Evolutionary conservation across 2,329 filamentous ascomycete species (phyloP).

Genomic region (Xylaria sp.): DNA sequence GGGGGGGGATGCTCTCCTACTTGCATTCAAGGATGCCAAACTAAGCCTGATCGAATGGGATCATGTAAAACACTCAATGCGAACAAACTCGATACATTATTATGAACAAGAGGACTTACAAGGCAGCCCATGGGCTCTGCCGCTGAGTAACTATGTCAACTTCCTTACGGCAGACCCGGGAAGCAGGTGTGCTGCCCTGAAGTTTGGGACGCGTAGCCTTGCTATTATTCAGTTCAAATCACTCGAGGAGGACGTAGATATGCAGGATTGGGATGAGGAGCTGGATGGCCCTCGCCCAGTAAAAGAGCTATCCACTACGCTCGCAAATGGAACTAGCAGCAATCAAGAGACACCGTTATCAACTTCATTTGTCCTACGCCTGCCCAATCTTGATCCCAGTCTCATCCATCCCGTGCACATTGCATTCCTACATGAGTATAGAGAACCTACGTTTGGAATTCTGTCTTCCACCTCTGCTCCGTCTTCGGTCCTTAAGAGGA

Average conservation of each 20-base stretch:
- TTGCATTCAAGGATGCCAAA: slow-evolving; percentile 91
- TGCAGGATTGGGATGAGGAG: slow-evolving; percentile 90
- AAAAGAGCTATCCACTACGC: slow-evolving; percentile 57
- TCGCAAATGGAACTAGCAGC: slow-evolving; percentile 58
- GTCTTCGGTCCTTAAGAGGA: slow-evolving; percentile 82
- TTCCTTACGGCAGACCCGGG: slow-evolving; percentile 89
- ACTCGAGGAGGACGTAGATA: slow-evolving; percentile 85
- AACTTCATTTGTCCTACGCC: slow-evolving; percentile 90
- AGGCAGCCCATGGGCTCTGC: slow-evolving; percentile 82
- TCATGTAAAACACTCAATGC: slow-evolving; percentile 78
- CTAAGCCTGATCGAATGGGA: slow-evolving; percentile 96
- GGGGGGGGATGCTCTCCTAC: slow-evolving; percentile 83
- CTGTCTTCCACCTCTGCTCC: slow-evolving; percentile 80
- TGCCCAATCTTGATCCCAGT: slow-evolving; percentile 87
- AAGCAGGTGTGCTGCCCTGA: slow-evolving; percentile 92
- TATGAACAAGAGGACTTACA: slow-evolving; percentile 94
- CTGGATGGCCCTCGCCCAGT: slow-evolving; percentile 74
- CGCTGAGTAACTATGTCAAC: slow-evolving; percentile 80
- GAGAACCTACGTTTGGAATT: slow-evolving; percentile 96
- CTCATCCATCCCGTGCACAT: slow-evolving; percentile 91
- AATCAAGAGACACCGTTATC: slow-evolving; percentile 79
- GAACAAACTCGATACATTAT: slow-evolving; percentile 95
- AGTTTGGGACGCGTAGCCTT: slow-evolving; percentile 88
- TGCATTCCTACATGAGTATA: slow-evolving; percentile 94
- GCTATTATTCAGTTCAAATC: slow-evolving; percentile 95